Base-by-base conservation (phyloP, 306 rosid species). In the Parietaria judaica region DNA sequence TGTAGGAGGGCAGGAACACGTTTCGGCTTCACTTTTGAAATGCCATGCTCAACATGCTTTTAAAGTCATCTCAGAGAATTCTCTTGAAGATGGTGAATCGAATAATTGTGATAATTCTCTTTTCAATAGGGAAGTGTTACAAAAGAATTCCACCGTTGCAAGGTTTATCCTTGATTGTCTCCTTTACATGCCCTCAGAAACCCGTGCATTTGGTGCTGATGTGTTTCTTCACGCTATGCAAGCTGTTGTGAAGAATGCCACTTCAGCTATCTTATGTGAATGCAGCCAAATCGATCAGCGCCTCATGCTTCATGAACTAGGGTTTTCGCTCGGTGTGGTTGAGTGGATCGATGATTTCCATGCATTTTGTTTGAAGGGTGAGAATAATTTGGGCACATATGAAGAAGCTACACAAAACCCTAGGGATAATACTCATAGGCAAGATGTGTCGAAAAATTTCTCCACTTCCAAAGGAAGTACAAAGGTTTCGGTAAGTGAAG, bases 221-320 rank as follows among this genome's bases (percentile, higher is more conserved):
- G 75, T 91, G 67, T 79, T 91, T 69, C 86, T 88, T 54, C 80
- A 73, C 69, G 98, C 92, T 62, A 83, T 88, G 89, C 83, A 71
- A 76, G 74, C 89, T 73, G 74, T 88, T 58, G 61, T 70, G 69
- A 85, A 88, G 67, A 78, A 78, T 73, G 85, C 96, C 66, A 74
- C 95, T 71, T 75, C 88, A 56, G 83, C 84, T 56, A 80, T 91
- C 78, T 79, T 91, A 79, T 63, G 68, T 56, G 96, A 79, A 71
- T 83, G 92, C 78, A 80, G 56, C 72, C 77, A 71, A 65, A 63
- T 64, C 59, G 88, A 83, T 69, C 83, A 87, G 71, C 95, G 74
- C 54, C 71, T 91, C 58, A 82, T 83, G 92, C 92, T 91, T 77
- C 98, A 91, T 70, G 96, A 83, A 71, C 76, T 88, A 56, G 98